phyloP scores from a whole-genome alignment of 2,329 filamentous ascomycete genomes.

The Talaromyces sp. region DNA sequence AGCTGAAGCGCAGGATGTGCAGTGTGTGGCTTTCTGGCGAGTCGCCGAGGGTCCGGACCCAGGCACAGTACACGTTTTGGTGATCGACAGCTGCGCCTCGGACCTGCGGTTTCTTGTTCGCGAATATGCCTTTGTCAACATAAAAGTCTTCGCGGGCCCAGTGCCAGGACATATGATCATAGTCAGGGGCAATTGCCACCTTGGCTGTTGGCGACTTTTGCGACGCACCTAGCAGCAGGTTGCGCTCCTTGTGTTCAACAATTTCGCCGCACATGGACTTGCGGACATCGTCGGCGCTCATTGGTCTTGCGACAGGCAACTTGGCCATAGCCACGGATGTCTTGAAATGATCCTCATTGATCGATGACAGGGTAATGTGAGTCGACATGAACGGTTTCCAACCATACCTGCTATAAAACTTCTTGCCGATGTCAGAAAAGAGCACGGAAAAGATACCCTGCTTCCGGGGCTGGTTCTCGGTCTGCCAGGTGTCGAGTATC shows the following conservation, averaged over 20 bases:
- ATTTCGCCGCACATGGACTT: constrained; percentile 53
- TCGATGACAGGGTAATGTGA: constrained; percentile 62
- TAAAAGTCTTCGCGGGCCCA: constrained; percentile 78
- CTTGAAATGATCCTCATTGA: constrained; percentile 20
- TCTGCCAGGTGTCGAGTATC: constrained; percentile 50
- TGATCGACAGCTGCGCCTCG: constrained; percentile 65
- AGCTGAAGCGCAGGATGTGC: constrained; percentile 40
- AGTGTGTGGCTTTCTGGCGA: constrained; percentile 33
- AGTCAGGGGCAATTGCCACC: constrained; percentile 65
- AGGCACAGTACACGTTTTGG: constrained; percentile 34
- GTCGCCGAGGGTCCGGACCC: constrained; percentile 39
- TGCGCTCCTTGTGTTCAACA: constrained; percentile 63
- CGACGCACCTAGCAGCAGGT: constrained; percentile 51
- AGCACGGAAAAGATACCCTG: constrained; percentile 67
- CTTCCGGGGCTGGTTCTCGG: constrained; percentile 35
- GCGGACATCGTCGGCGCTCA: constrained; percentile 31
- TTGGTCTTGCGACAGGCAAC: constrained; percentile 25
- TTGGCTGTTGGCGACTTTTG: constrained; percentile 40
- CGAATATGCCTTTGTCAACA: constrained; percentile 57
- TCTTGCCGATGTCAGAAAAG: constrained; percentile 81
- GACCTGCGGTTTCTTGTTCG: constrained; percentile 47
- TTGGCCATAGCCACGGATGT: constrained; percentile 18
- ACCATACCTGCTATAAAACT: constrained; percentile 71
- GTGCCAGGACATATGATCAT: constrained; percentile 69
- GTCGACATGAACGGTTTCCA: constrained; percentile 72